phyloP scores from a whole-genome alignment of 148 eudicot species.

The Rhododendron henanense region DNA sequence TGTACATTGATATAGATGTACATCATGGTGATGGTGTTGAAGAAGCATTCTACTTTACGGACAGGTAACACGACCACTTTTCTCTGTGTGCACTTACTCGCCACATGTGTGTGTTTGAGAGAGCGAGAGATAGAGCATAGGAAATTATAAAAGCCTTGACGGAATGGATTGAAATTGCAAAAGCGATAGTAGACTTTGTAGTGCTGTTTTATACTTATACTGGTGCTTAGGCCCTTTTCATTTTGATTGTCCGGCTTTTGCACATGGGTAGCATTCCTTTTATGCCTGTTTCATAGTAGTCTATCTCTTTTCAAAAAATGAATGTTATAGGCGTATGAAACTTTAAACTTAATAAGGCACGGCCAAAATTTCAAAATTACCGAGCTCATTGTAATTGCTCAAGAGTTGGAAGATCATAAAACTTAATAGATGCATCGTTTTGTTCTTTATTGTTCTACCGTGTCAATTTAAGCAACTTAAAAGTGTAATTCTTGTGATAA shows the following conservation, averaged over 20 bases:
- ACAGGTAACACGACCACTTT: constrained; percentile 45
- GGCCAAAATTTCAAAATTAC: neutral
- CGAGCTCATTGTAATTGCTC: constrained; percentile 4
- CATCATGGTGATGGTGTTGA: constrained; percentile 99
- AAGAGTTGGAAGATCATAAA: neutral
- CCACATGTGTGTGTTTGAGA: neutral
- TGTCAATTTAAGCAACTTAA: neutral
- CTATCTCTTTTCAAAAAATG: neutral
- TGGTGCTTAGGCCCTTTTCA: neutral
- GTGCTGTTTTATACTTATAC: neutral
- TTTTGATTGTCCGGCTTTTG: neutral
- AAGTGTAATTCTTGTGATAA: constrained; percentile 3
- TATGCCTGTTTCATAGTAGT: neutral
- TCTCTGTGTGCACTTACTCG: neutral
- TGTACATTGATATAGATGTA: constrained; percentile 96
- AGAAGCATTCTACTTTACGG: constrained; percentile 98
- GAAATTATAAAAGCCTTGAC: neutral
- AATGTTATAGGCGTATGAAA: neutral
- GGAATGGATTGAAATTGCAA: neutral
- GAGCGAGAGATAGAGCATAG: neutral
- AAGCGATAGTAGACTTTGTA: neutral
- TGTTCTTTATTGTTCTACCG: neutral
- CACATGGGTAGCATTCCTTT: neutral
- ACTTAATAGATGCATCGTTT: neutral
- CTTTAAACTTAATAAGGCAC: neutral